Evolutionary conservation across 495 filamentous ascomycete genomes (phyloP).

Genomic region (Polyplosphaeria fusca): DNA sequence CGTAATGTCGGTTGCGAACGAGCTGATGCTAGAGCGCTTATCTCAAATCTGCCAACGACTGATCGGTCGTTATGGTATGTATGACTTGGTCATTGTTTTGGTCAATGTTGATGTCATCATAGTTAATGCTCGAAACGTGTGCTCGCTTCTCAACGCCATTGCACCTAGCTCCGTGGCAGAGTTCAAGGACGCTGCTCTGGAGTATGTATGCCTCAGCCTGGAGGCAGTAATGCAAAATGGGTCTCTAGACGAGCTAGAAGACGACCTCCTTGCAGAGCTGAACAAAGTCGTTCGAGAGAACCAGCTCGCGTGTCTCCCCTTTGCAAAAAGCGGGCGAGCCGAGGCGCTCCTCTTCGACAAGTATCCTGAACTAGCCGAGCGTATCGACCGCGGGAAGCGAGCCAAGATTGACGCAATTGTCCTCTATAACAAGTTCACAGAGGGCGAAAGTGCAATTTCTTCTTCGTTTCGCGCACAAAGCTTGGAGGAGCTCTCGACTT

Average conservation of each 20-base stretch:
- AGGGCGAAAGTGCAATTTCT: constrained; percentile 56
- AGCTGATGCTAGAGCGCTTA: constrained; percentile 89
- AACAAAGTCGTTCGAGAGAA: constrained; percentile 76
- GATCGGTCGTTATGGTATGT: constrained; percentile 75
- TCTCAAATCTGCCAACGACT: constrained; percentile 85
- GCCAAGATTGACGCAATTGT: constrained; percentile 58
- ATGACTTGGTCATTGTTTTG: background rate
- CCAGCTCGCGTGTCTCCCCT: constrained; percentile 69
- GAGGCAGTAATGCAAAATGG: constrained; percentile 88
- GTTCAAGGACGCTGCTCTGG: constrained; percentile 83
- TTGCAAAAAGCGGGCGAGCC: constrained; percentile 69
- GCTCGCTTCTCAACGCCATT: constrained; percentile 76
- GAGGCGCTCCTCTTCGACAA: constrained; percentile 66
- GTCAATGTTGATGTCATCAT: constrained; percentile 5
- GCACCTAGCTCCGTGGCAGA: constrained; percentile 74
- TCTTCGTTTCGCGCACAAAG: constrained; percentile 50
- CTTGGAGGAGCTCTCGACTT: constrained; percentile 54
- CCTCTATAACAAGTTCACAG: constrained; percentile 57
- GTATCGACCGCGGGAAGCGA: constrained; percentile 52
- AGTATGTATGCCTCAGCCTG: constrained; percentile 88
- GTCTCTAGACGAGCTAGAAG: constrained; percentile 80
- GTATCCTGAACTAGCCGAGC: constrained; percentile 61
- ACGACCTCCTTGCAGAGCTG: constrained; percentile 73
- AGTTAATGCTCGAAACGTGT: constrained; percentile 84
- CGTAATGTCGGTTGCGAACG: constrained; percentile 84